These are phyloP conservation scores for Strobilomyces confusus DNA, from an alignment of 768 basidiomycete genomes.

Conservation along the genomic window DNA sequence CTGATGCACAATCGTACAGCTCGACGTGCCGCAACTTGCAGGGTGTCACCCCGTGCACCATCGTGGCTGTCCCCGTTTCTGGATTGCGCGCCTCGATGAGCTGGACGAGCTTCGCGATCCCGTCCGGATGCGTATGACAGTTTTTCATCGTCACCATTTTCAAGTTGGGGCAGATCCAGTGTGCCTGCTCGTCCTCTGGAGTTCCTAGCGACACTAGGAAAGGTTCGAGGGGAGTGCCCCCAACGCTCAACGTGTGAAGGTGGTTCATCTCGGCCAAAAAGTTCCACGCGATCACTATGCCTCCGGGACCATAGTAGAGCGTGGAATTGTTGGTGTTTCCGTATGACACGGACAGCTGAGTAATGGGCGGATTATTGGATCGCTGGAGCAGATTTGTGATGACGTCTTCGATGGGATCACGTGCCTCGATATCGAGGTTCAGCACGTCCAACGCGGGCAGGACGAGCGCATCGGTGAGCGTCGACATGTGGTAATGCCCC, in stretches of 20 bases:
- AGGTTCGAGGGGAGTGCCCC: constrained; percentile 62
- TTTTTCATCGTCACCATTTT: constrained; percentile 56
- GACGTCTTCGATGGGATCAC: constrained; percentile 74
- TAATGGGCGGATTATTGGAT: constrained; percentile 54
- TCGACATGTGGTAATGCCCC: constrained; percentile 61
- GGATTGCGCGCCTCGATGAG: constrained; percentile 74
- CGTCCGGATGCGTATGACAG: constrained; percentile 63
- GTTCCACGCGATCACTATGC: constrained; percentile 62
- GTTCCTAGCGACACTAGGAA: constrained; percentile 53
- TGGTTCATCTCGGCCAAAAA: constrained; percentile 57
- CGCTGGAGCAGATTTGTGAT: constrained; percentile 58
- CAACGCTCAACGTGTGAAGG: constrained; percentile 58
- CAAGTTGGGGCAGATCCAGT: constrained; percentile 65
- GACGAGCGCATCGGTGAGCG: constrained; percentile 57
- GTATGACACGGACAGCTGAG: constrained; percentile 61
- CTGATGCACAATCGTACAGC: constrained; percentile 59
- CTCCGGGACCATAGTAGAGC: constrained; percentile 57
- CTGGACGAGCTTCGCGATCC: constrained; percentile 63
- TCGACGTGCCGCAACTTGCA: constrained; percentile 55
- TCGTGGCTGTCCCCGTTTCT: constrained; percentile 31
- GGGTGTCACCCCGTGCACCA: constrained; percentile 47
- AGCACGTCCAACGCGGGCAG: constrained; percentile 57
- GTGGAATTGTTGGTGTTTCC: constrained; percentile 36
- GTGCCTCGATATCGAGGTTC: constrained; percentile 65
- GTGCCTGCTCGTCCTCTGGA: constrained; percentile 55